These are phyloP conservation scores for Panicum hallii DNA, from an alignment of 202 grass and related monocot species.

Conservation along the genomic window DNA sequence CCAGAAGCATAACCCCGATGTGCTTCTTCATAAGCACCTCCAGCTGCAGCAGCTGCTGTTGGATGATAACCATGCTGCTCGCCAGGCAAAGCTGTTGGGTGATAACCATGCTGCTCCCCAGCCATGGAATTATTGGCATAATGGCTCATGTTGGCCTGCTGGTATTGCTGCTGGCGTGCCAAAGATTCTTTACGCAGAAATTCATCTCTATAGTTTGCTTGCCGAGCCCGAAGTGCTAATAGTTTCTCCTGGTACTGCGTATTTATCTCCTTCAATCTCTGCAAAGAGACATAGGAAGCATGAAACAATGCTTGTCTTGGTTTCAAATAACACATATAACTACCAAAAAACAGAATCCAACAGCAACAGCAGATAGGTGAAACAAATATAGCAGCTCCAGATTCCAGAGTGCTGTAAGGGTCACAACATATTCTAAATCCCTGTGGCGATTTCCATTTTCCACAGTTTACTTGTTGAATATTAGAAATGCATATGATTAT, in stretches of 20 bases:
- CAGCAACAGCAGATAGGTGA: background rate
- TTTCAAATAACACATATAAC: slow-evolving; percentile 20
- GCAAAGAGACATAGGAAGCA: slow-evolving; percentile 41
- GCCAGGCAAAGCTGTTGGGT: slow-evolving; percentile 39
- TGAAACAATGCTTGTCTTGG: background rate
- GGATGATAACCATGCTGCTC: slow-evolving; percentile 61
- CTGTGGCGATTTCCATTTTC: background rate
- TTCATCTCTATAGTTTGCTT: slow-evolving; percentile 77
- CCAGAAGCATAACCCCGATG: slow-evolving; percentile 62
- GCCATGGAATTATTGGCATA: slow-evolving; percentile 53
- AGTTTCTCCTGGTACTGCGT: slow-evolving; percentile 78
- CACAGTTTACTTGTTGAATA: slow-evolving; percentile 15
- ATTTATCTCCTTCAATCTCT: slow-evolving; percentile 96
- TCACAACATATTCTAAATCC: slow-evolving; percentile 2
- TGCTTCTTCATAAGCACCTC: slow-evolving; percentile 56
- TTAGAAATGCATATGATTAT: slow-evolving; percentile 2
- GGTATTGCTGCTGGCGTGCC: slow-evolving; percentile 81
- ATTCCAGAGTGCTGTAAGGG: slow-evolving; percentile 4
- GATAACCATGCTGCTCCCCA: slow-evolving; percentile 58
- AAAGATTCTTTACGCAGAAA: slow-evolving; percentile 82
- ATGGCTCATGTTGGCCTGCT: slow-evolving; percentile 56
- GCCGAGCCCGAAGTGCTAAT: slow-evolving; percentile 62
- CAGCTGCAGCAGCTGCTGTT: slow-evolving; percentile 38
- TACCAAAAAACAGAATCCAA: slow-evolving; percentile 11
- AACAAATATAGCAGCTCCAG: slow-evolving; percentile 17